Percentiles rank a stretch among this genome's conserved stretches.
phyloP scores from a whole-genome alignment of 1,284 basidiomycete species.

The Phellinidium pouzarii region DNA sequence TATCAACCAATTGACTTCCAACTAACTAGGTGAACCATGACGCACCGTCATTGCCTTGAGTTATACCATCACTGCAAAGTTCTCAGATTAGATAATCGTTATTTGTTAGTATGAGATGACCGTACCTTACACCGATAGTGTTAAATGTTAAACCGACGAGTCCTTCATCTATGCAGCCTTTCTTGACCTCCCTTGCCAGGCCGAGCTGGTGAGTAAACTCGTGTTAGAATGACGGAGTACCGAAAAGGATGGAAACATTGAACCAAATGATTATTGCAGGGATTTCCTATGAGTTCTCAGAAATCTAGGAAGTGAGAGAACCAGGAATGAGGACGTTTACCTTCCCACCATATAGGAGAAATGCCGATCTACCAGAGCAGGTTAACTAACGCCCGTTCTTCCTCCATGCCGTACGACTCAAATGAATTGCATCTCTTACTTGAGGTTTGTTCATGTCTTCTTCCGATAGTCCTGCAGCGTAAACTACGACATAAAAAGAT shows the following conservation, averaged over 20 bases:
- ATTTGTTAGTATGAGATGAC: background rate
- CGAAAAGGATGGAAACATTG: background rate
- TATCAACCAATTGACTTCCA: background rate
- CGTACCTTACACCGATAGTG: conserved; percentile 73
- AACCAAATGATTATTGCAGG: conserved; percentile 75
- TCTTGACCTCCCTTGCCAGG: conserved; percentile 66
- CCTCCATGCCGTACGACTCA: background rate
- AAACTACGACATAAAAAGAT: conserved; percentile 43
- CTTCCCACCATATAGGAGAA: conserved; percentile 84
- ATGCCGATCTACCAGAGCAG: conserved; percentile 61
- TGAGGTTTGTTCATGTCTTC: conserved; percentile 80
- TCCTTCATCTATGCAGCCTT: conserved; percentile 69
- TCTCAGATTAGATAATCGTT: background rate
- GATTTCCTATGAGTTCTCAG: conserved; percentile 48
- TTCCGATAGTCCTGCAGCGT: conserved; percentile 69
- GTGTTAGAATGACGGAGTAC: background rate
- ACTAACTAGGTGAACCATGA: conserved; percentile 11
- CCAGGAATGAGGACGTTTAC: conserved; percentile 31
- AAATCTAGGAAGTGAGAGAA: background rate
- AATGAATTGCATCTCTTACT: conserved; percentile 31
- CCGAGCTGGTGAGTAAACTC: conserved; percentile 57
- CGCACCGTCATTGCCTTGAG: conserved; percentile 77
- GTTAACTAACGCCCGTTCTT: conserved; percentile 13
- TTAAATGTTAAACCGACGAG: conserved; percentile 75
- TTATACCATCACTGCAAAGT: conserved; percentile 62